Conservation (phyloP, 2,329 filamentous ascomycete genomes). For the Xylaria sp. region DNA sequence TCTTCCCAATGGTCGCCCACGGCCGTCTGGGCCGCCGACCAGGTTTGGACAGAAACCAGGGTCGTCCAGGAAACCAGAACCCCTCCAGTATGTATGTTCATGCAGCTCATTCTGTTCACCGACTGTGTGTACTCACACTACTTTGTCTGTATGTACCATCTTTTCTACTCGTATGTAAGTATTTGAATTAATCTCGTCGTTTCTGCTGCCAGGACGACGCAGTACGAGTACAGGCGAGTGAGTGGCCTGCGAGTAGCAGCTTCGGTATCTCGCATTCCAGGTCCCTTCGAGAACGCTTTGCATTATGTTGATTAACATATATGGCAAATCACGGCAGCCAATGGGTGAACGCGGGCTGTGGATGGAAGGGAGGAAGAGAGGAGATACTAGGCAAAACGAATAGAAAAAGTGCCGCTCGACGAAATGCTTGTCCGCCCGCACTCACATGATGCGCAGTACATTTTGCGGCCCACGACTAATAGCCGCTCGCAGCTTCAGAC, state of each 20-base stretch:
- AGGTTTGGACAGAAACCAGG: conserved; percentile 24
- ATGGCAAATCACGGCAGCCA: not conserved
- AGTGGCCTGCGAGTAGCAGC: not conserved
- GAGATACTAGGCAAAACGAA: conserved; percentile 11
- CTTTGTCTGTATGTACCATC: not conserved
- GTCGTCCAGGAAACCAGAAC: conserved; percentile 11
- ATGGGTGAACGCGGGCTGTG: conserved; percentile 3
- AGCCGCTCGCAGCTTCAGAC: not conserved
- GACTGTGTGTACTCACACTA: conserved; percentile 30
- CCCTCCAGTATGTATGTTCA: conserved; percentile 36
- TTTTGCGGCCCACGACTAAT: conserved; percentile 14
- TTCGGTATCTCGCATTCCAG: not conserved
- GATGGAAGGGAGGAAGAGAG: not conserved
- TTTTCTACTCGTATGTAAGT: not conserved
- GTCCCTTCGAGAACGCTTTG: not conserved
- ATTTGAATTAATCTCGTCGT: not conserved
- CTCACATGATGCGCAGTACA: conserved; percentile 14
- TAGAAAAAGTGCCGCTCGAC: not conserved
- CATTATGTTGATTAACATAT: conserved; percentile 6
- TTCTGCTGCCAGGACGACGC: not conserved
- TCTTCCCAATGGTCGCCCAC: conserved; percentile 28
- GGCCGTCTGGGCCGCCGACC: conserved; percentile 25
- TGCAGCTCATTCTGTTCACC: conserved; percentile 43
- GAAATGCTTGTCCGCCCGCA: not conserved
- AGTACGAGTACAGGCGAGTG: not conserved